Percentiles rank a stretch among this genome's conserved stretches.
These are phyloP conservation scores for Phalaenopsis aphrodite DNA, from an alignment of 106 monocot species.

Conservation along the genomic window DNA sequence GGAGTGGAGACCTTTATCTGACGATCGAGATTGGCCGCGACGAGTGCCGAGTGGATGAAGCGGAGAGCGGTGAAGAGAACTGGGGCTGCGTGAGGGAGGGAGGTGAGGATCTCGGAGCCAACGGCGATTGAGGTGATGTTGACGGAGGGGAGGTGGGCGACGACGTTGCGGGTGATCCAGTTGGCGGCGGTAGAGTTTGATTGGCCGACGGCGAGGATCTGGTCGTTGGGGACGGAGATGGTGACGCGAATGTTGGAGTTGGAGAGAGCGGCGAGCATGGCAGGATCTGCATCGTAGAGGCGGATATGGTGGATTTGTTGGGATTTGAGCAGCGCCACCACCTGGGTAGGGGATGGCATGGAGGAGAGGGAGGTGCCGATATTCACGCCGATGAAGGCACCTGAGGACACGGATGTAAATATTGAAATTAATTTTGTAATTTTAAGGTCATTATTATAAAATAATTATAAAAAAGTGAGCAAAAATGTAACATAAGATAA, in stretches of 20 bases:
- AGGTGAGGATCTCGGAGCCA: constrained; percentile 75
- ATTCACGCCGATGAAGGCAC: constrained; percentile 81
- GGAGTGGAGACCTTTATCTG: constrained; percentile 83
- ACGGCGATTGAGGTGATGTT: constrained; percentile 83
- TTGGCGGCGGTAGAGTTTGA: constrained; percentile 91
- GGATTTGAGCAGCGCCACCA: constrained; percentile 60
- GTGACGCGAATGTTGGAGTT: constrained; percentile 64
- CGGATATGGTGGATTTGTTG: constrained; percentile 81
- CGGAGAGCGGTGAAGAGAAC: constrained; percentile 65
- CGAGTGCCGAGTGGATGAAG: constrained; percentile 87
- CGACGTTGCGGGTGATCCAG: constrained; percentile 83
- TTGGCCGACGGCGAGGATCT: constrained; percentile 82
- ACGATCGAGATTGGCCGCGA: constrained; percentile 75
- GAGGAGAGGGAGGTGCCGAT: constrained; percentile 68
- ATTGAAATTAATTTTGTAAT: no score
- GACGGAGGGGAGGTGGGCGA: constrained; percentile 71
- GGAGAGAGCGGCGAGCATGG: constrained; percentile 74
- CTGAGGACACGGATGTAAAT: constrained; percentile 17
- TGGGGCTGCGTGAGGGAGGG: constrained; percentile 86
- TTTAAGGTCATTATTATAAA: no score
- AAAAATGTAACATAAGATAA: no score
- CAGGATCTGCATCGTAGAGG: constrained; percentile 74
- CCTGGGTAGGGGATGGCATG: constrained; percentile 85
- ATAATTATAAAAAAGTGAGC: no score
- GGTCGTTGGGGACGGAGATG: constrained; percentile 87